Conservation (phyloP, 768 basidiomycete species). For the Neoboletus magnificus region DNA sequence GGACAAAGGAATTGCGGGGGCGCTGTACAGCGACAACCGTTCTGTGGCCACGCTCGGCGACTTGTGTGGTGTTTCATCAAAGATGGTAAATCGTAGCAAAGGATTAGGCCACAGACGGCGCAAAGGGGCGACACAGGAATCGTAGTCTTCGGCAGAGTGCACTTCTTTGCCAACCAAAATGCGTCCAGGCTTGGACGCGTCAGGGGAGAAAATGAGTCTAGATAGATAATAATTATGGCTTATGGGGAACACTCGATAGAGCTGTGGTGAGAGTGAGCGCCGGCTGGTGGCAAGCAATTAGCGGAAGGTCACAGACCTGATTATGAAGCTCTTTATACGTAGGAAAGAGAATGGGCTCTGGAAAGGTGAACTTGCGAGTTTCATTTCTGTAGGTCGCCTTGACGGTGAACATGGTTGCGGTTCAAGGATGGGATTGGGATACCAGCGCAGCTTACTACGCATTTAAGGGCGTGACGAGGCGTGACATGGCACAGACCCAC, state of each 20-base stretch:
- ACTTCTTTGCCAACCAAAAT: constrained; percentile 64
- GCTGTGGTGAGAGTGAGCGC: constrained; percentile 41
- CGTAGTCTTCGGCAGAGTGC: constrained; percentile 56
- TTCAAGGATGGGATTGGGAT: constrained; percentile 11
- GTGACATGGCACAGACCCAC: constrained; percentile 10
- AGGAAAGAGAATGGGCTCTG: constrained; percentile 53
- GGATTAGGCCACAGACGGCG: constrained; percentile 55
- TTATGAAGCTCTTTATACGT: constrained; percentile 56
- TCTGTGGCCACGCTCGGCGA: constrained; percentile 16
- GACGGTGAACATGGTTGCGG: constrained; percentile 62
- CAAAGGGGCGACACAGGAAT: constrained; percentile 46
- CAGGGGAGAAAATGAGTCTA: constrained; percentile 66
- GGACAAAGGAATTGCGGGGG: background rate
- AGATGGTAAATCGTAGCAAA: constrained; percentile 59
- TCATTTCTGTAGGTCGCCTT: constrained; percentile 75
- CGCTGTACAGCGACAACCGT: constrained; percentile 5
- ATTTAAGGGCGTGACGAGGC: constrained; percentile 23
- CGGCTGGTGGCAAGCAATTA: background rate
- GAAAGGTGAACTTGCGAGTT: constrained; percentile 64
- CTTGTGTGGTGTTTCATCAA: constrained; percentile 48
- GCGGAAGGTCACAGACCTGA: constrained; percentile 46
- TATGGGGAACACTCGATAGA: constrained; percentile 68
- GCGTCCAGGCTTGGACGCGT: constrained; percentile 48
- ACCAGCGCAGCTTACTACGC: constrained; percentile 16
- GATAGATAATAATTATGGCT: constrained; percentile 59